These are phyloP conservation scores for Boletus huronensis DNA, from an alignment of 768 basidiomycete species.

Conservation along the genomic window DNA sequence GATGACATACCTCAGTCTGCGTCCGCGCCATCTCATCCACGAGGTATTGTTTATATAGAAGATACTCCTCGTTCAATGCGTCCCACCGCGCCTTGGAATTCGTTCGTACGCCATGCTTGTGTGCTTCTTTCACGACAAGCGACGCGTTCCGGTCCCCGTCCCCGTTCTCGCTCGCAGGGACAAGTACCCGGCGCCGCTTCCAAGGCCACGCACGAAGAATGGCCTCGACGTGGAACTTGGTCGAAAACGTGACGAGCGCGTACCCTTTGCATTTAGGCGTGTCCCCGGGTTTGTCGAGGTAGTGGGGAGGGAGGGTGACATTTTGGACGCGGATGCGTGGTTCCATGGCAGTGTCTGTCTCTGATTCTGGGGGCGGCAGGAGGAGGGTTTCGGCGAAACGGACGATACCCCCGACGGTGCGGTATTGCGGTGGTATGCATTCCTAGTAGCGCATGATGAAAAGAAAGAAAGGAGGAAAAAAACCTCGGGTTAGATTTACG, in stretches of 20 bases:
- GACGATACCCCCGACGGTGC: constrained; percentile 47
- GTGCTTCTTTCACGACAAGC: constrained; percentile 39
- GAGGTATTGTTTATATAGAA: constrained; percentile 55
- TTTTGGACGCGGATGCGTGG: constrained; percentile 41
- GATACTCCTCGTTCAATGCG: constrained; percentile 62
- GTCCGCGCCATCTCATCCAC: constrained; percentile 41
- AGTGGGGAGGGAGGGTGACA: constrained; percentile 58
- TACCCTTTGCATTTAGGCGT: constrained; percentile 69
- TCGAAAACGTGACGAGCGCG: constrained; percentile 59
- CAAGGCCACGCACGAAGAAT: constrained; percentile 63
- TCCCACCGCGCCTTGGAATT: constrained; percentile 62
- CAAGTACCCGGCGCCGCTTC: constrained; percentile 28
- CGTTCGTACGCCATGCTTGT: constrained; percentile 56
- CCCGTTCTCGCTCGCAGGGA: neutral
- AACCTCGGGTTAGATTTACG: neutral
- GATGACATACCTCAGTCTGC: neutral
- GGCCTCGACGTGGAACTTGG: constrained; percentile 36
- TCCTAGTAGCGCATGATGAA: constrained; percentile 44
- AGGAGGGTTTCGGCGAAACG: constrained; percentile 43
- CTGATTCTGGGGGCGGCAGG: constrained; percentile 1
- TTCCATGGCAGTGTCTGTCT: neutral
- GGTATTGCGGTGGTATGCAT: constrained; percentile 56
- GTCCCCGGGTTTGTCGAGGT: constrained; percentile 54
- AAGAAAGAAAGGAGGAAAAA: neutral
- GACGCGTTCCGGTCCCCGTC: neutral